Conservation (phyloP, 1,139 yeast species). For the Wickerhamomyces sp. region DNA sequence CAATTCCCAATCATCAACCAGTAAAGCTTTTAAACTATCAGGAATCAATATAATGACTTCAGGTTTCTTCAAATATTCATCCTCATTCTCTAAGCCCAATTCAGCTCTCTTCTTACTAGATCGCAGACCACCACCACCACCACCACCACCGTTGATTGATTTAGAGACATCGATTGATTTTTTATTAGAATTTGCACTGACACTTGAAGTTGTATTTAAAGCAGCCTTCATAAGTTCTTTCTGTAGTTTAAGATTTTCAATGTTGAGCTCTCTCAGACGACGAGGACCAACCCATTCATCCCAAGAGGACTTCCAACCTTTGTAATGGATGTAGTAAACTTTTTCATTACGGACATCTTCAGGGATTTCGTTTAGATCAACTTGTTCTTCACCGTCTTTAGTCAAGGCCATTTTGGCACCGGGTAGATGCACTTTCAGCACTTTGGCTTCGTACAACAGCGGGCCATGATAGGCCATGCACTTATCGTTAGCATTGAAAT, state of each 20-base stretch:
- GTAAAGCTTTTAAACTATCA: constrained; percentile 56
- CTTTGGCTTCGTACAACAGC: constrained; percentile 81
- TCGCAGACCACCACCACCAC: constrained; percentile 8
- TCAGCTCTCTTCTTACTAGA: constrained; percentile 19
- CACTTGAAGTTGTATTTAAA: constrained; percentile 16
- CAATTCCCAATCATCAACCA: constrained; percentile 93
- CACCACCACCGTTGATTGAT: constrained; percentile 4
- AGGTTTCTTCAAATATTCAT: constrained; percentile 35
- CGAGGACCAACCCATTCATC: constrained; percentile 89
- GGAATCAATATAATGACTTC: constrained; percentile 58
- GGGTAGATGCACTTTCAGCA: constrained; percentile 59
- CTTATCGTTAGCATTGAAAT: constrained; percentile 31
- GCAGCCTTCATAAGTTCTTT: constrained; percentile 55
- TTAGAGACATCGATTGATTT: constrained; percentile 12
- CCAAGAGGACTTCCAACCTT: constrained; percentile 96
- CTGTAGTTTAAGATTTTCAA: constrained; percentile 63
- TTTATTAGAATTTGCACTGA: constrained; percentile 12
- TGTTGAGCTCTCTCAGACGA: constrained; percentile 63
- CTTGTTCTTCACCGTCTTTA: constrained; percentile 33
- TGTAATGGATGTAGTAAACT: constrained; percentile 76
- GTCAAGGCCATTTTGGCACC: constrained; percentile 37
- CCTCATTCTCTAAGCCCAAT: constrained; percentile 28
- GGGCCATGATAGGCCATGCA: constrained; percentile 93
- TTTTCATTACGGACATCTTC: constrained; percentile 33
- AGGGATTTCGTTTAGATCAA: constrained; percentile 39